Evolutionary conservation across 1,139 yeast genomes (phyloP).

Genomic region (Zhuliangozyma parablackwelliae): DNA sequence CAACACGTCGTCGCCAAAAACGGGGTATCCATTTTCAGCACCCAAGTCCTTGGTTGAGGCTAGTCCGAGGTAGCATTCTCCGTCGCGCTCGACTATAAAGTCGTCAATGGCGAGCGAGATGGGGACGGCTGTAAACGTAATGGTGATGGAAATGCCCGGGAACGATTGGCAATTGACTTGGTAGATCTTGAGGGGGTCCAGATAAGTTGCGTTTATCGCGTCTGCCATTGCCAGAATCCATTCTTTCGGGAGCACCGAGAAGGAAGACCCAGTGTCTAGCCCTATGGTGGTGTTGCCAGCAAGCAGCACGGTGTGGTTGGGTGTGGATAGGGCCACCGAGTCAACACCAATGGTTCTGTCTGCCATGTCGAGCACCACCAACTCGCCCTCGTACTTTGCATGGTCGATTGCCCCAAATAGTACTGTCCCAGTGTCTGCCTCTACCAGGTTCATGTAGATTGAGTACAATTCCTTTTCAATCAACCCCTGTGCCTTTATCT

Average conservation of each 20-base stretch:
- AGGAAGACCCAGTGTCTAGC: slow-evolving; percentile 17
- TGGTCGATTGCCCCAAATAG: slow-evolving; percentile 29
- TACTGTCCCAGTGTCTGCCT: slow-evolving; percentile 18
- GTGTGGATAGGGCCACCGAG: too few relatives aligned
- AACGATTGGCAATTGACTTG: not conserved
- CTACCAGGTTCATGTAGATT: slow-evolving; percentile 21
- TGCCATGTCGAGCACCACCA: slow-evolving; percentile 5
- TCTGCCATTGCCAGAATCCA: not conserved
- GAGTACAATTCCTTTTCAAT: slow-evolving; percentile 40
- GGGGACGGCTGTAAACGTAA: not conserved
- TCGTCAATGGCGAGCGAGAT: too few relatives aligned
- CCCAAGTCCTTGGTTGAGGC: too few relatives aligned
- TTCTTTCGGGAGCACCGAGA: too few relatives aligned
- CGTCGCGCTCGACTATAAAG: too few relatives aligned
- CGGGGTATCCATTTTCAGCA: slow-evolving; percentile 6
- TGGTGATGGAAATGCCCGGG: not conserved
- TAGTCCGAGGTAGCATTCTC: too few relatives aligned
- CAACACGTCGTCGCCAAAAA: slow-evolving; percentile 65
- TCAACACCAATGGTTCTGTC: too few relatives aligned
- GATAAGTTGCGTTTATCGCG: not conserved
- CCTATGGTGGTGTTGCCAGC: not conserved
- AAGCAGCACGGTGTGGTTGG: not conserved
- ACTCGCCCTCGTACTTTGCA: slow-evolving; percentile 21
- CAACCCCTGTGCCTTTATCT: slow-evolving; percentile 35
- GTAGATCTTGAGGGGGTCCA: too few relatives aligned